Conservation (phyloP, 768 basidiomycete species). For the Artomyces pyxidatus region DNA sequence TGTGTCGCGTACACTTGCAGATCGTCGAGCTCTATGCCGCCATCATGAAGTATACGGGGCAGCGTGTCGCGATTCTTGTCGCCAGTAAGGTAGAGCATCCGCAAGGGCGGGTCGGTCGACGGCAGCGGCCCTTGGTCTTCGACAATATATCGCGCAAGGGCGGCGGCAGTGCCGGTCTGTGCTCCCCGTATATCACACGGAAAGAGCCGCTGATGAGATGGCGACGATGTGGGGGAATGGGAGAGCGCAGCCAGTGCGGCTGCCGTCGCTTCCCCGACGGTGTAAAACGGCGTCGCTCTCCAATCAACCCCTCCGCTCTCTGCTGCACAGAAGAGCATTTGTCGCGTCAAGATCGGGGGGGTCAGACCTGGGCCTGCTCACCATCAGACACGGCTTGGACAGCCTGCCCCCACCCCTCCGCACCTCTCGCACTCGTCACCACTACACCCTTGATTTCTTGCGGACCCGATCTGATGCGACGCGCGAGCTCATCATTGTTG, state of each 20-base stretch:
- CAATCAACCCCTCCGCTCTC: conserved; percentile 33
- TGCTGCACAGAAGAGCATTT: not conserved
- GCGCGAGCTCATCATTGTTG: conserved; percentile 38
- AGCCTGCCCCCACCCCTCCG: conserved; percentile 59
- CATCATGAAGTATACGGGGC: conserved; percentile 37
- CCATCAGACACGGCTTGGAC: no score
- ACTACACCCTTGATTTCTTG: conserved; percentile 49
- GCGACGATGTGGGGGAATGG: conserved; percentile 18
- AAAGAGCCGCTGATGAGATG: conserved; percentile 21
- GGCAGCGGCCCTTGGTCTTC: conserved; percentile 24
- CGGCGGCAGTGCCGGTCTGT: conserved; percentile 59
- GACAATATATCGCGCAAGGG: conserved; percentile 59
- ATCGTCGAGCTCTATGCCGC: conserved; percentile 35
- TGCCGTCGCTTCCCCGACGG: conserved; percentile 64
- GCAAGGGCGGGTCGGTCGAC: conserved; percentile 15
- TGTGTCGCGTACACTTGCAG: conserved; percentile 69
- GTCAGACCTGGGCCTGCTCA: no score
- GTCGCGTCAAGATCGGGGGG: no score
- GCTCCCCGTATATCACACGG: conserved; percentile 35
- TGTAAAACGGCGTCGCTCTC: conserved; percentile 64
- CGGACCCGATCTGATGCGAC: conserved; percentile 26
- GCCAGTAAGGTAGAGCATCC: conserved; percentile 70
- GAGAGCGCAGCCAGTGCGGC: conserved; percentile 32
- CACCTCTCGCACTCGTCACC: conserved; percentile 70
- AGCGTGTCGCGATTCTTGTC: conserved; percentile 81